Base-by-base conservation (phyloP, 1,284 basidiomycete species). In the Ustilago nuda region DNA sequence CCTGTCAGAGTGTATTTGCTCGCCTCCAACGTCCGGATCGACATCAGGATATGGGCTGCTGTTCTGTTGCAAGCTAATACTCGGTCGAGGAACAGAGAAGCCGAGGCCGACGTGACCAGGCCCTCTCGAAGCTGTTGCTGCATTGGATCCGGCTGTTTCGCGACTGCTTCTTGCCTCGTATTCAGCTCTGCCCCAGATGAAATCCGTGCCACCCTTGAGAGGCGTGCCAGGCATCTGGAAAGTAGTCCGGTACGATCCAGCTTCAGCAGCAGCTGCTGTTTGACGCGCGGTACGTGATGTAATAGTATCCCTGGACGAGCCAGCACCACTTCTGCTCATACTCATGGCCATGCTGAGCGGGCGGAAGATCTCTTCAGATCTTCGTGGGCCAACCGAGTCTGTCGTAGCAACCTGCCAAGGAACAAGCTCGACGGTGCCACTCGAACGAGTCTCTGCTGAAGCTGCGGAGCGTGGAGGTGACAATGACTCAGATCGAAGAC, bases 331-430 rank as follows among this genome's bases (percentile, higher is more conserved):
- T 8, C 60, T 32, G n/a, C 57, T 60, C 55, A 51, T 46, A 15
- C 23, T 56, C 3, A 48, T 39, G 12, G 59, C 45, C 43, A 53
- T 36, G 39, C 70, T 67, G 33, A 68, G 56, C 12, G 71, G 71
- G 0, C 67, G 56, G 19, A 75, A 75, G 27, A 75, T 70, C 50
- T 75, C 72, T 30, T 75, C 72, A 1, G 66, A 66, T 4, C 41
- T 43, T 33, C 59, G 27, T 7, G 56, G n/a, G 5, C 37, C 56
- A 0, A 15, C 55, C 4, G 56, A 55, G 11, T 65, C 62, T 0
- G 56, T 56, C 2, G 67, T 75, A 1, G 63, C 63, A 13, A 75
- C 61, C 23, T 75, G 72, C 72, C 72, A 75, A 2, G 63, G 60
- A 0, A 75, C 57, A 7, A 75, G 52, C 53, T 75, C 67, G 37